Evolutionary conservation across 2,329 filamentous ascomycete genomes (phyloP).

Genomic region (Diaporthe aspalathi): DNA sequence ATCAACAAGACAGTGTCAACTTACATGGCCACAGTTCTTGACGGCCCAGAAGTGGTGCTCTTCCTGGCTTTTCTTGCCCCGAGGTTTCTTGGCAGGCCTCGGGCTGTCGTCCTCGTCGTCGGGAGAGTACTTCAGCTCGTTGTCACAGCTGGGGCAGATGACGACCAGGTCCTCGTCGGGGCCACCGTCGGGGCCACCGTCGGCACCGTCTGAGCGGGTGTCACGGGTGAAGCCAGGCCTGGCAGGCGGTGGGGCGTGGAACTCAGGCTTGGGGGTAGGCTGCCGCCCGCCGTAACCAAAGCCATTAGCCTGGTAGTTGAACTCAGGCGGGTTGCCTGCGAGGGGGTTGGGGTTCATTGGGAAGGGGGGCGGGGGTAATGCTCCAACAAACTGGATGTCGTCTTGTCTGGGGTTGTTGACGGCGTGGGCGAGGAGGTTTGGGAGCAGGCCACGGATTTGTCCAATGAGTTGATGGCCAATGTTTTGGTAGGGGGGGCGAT

Average conservation of each 20-base stretch:
- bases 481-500: slow-evolving; percentile 16
- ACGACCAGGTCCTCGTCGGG: slow-evolving; percentile 74
- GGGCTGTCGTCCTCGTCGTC: slow-evolving; percentile 49
- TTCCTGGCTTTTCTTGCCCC: slow-evolving; percentile 62
- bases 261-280: slow-evolving; percentile 55
- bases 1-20: slow-evolving; percentile 42
- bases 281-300: slow-evolving; percentile 44
- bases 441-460: slow-evolving; percentile 25
- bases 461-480: slow-evolving; percentile 29
- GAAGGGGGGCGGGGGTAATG: slow-evolving; percentile 34
- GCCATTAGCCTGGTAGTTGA: slow-evolving; percentile 50
- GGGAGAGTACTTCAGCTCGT: slow-evolving; percentile 83
- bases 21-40: slow-evolving; percentile 91
- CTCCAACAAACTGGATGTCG: slow-evolving; percentile 45
- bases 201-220: slow-evolving; percentile 54
- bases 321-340: slow-evolving; percentile 46
- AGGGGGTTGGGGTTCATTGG: slow-evolving; percentile 45
- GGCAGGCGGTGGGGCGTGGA: slow-evolving; percentile 74
- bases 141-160: slow-evolving; percentile 87
- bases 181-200: slow-evolving; percentile 53
- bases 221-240: slow-evolving; percentile 81
- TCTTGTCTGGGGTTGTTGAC: slow-evolving; percentile 42
- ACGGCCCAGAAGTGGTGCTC: slow-evolving; percentile 94
- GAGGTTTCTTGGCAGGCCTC: slow-evolving; percentile 51
- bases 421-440: slow-evolving; percentile 1